Base-by-base conservation (phyloP, 2,329 filamentous ascomycete species). In the Thelonectria blattea region DNA sequence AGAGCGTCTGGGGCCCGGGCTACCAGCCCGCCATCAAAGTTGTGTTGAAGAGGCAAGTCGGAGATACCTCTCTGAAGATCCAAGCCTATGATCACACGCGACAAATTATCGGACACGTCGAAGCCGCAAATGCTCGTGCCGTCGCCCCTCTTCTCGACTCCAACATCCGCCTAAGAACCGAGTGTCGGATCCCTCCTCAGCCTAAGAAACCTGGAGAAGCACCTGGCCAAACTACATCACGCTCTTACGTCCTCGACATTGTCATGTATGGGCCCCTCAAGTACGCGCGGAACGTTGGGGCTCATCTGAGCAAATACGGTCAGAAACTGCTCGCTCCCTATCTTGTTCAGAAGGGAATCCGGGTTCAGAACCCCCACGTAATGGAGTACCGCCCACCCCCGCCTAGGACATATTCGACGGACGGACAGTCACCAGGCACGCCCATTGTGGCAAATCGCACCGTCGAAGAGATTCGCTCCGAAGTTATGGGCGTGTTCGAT, bases 401-500 rank as follows among this genome's bases (percentile, higher is more conserved):
- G 2, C 70, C 74, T 8, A 72, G 72, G 41, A 70, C 72, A 14
- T 78, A 77, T 45, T 59, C 72, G 10, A 74, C 65, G 12, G 73
- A 68, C 56, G 64, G 68, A 57, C 64, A 73, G 57, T 62, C 62
- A 15, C 69, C 65, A 51, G 60, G 70, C 59, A 60, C 65, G n/a
- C 70, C 66, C 37, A 69, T 75, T 5, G 62, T 76, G 3, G 74
- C 76, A 39, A 76, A 73, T 49, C 85, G 92, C 32, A 94, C 91
- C 0, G 88, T 89, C 0, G 94, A 98, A 68, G 93, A 98, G 75
- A 90, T 97, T 60, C 89, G 90, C 10, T 88, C 87, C 64, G 93
- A 97, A 58, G 90, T 97, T 20, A 85, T 92, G 74, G 88, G 87
- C 43, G 91, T 98, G 72, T 97, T 99, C 70, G 93, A 97, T 77